phyloP scores from a whole-genome alignment of 2,329 filamentous ascomycete genomes.

The Exophiala dermatitidis region DNA sequence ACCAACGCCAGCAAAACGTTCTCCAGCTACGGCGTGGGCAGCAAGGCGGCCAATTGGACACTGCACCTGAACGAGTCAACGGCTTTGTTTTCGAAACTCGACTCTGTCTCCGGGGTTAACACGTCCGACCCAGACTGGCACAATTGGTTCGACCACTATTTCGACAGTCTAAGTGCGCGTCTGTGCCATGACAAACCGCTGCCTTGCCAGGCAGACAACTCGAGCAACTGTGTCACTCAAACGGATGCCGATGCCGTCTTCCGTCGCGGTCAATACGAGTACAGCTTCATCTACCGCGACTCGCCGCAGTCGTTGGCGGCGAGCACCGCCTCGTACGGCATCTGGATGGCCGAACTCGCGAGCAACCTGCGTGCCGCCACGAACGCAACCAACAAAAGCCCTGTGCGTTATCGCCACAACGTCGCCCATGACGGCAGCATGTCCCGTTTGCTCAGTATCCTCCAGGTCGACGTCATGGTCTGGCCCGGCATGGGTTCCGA shows the following conservation, averaged over 20 bases:
- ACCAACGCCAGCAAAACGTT: constrained; percentile 42
- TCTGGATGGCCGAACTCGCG: constrained; percentile 67
- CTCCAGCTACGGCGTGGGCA: constrained; percentile 41
- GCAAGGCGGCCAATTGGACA: constrained; percentile 50
- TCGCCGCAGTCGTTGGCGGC: constrained; percentile 55
- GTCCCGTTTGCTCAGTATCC: constrained; percentile 57
- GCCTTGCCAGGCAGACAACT: constrained; percentile 54
- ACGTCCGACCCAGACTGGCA: constrained; percentile 54
- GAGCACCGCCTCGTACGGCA: constrained; percentile 56
- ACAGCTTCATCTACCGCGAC: constrained; percentile 69
- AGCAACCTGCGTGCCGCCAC: constrained; percentile 54
- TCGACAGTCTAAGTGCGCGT: constrained; percentile 71
- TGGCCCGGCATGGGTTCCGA: constrained; percentile 81
- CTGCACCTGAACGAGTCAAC: constrained; percentile 52
- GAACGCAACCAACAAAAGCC: constrained; percentile 30
- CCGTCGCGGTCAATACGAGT: constrained; percentile 72
- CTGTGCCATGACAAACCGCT: constrained; percentile 68
- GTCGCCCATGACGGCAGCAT: constrained; percentile 73
- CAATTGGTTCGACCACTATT: constrained; percentile 66
- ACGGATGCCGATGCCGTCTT: constrained; percentile 62
- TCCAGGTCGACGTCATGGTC: constrained; percentile 69
- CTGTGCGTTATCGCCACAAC: constrained; percentile 61
- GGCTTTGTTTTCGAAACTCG: constrained; percentile 53
- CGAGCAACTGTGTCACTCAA: constrained; percentile 57
- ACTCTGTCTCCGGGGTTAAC: constrained; percentile 60